Base-by-base conservation (phyloP, 768 basidiomycete species). In the Pleurotus ostreatus region DNA sequence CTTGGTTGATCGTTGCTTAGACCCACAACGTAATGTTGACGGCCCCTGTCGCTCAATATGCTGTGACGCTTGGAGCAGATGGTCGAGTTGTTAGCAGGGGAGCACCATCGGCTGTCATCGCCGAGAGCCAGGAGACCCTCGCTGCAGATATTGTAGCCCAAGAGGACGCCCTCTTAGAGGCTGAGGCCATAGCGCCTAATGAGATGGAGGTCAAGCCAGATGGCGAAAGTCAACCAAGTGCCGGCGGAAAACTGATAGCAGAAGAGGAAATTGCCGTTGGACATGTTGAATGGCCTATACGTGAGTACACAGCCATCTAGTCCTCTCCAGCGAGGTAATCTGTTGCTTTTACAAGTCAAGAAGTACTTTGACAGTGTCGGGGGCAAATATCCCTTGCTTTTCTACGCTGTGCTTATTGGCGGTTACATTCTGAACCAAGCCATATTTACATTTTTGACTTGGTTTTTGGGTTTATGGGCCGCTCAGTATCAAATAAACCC, bases 261-360 rank as follows among this genome's bases (percentile, higher is more conserved):
- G 79, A 78, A 0, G 87, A 89, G 63, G 87, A 89, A 62, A 75
- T 86, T 45, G 77, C 73, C 5, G 74, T 78, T 51, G 85, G 86
- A 0, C 81, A 80, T 57, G 78, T 88, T 25, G 78, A 79, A 46
- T 82, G 79, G 77, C 56, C 70, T 38, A 71, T 80, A 41, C 59
- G 76, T 69, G 66, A 57, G 71, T 68, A 26, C 4, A 1, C 37
- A 18, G 25, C 38, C 6, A 20, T 18, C 30, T 66, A 16, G 64
- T 65, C 15, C 70, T 71, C 13, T 61, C 55, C 30, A 34, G 30
- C 30, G 30, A 34, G 30, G 30, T 34, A 34, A 34, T 11, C 30
- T 34, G 2, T 34, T 34, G 5, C 57, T 59, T 48, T 45, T 46
- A n/a, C 22, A 64, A 60, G 66, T 79, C 15, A 72, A 68, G 55